phyloP scores from a whole-genome alignment of 495 filamentous ascomycete genomes.

The Neurospora sp. region DNA sequence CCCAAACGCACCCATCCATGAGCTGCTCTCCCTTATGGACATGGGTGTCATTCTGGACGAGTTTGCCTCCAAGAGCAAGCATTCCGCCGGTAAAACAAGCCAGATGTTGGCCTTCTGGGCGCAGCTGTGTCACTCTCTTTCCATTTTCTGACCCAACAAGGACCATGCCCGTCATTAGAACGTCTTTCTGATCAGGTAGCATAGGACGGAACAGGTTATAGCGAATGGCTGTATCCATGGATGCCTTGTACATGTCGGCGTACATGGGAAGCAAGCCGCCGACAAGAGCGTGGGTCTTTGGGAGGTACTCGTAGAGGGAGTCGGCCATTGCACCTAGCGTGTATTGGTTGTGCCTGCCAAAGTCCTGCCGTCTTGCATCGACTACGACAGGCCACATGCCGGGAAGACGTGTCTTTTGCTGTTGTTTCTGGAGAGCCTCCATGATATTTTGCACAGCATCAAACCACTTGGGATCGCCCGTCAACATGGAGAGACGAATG shows the following conservation, averaged over 20 bases:
- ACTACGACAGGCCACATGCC: slow-evolving; percentile 44
- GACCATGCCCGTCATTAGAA: slow-evolving; percentile 46
- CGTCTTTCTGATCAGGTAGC: slow-evolving; percentile 38
- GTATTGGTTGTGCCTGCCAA: slow-evolving; percentile 36
- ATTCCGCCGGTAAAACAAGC: slow-evolving; percentile 76
- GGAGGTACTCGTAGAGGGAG: slow-evolving; percentile 76
- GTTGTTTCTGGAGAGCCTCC: slow-evolving; percentile 57
- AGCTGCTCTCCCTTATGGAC: slow-evolving; percentile 61
- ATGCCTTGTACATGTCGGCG: slow-evolving; percentile 60
- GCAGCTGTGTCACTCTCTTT: slow-evolving; percentile 43
- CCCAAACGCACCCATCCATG: slow-evolving; percentile 78
- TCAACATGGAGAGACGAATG: slow-evolving; percentile 73
- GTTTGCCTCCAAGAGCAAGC: slow-evolving; percentile 67
- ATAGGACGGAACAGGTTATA: slow-evolving; percentile 57
- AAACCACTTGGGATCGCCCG: slow-evolving; percentile 71
- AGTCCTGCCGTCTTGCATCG: slow-evolving; percentile 20
- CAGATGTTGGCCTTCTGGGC: slow-evolving; percentile 28
- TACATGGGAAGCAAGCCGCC: slow-evolving; percentile 68
- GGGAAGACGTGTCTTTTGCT: slow-evolving; percentile 54
- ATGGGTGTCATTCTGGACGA: slow-evolving; percentile 56
- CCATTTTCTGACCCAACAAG: slow-evolving; percentile 56
- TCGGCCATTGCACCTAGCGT: slow-evolving; percentile 68
- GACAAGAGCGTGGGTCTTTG: slow-evolving; percentile 58
- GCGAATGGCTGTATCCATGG: slow-evolving; percentile 53
- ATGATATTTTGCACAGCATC: slow-evolving; percentile 78